Evolutionary conservation across 1,284 basidiomycete species (phyloP).

Genomic region (Moesziomyces sp.): DNA sequence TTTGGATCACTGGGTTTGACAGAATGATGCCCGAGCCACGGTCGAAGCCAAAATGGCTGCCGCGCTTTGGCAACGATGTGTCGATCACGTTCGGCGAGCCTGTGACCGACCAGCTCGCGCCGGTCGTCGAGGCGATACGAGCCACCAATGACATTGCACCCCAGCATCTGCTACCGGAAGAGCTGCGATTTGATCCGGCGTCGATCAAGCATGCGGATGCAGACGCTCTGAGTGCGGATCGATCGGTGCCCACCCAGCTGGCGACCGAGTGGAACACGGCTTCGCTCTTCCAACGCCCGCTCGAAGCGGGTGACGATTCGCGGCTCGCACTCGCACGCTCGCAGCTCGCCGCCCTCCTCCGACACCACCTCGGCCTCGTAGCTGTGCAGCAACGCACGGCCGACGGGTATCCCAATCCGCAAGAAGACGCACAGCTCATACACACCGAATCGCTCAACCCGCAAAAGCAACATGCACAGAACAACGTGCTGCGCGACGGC

Average conservation of each 20-base stretch:
- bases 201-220: background rate
- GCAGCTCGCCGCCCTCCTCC: constrained; percentile 31
- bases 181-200: constrained; percentile 1
- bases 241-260: constrained; percentile 21
- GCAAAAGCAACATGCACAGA: constrained; percentile 15
- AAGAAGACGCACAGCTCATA: constrained; percentile 15
- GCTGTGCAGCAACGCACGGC: constrained; percentile 18
- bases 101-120: constrained; percentile 27
- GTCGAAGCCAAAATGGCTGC: constrained; percentile 53
- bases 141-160: constrained; percentile 14
- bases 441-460: constrained; percentile 31
- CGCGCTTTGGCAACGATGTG: constrained; percentile 54
- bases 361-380: constrained; percentile 28
- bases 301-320: background rate
- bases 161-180: constrained; percentile 21
- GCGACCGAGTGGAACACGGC: constrained; percentile 29
- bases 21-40: constrained; percentile 65
- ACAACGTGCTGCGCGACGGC: constrained; percentile 33
- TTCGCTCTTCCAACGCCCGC: constrained; percentile 7
- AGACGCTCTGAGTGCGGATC: background rate
- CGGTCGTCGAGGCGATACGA: constrained; percentile 24
- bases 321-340: constrained; percentile 24
- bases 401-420: constrained; percentile 15
- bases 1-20: constrained; percentile 82
- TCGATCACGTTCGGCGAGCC: constrained; percentile 61